Conservation (phyloP, 2,329 filamentous ascomycete species). For the Cladobotryum protrusum region DNA sequence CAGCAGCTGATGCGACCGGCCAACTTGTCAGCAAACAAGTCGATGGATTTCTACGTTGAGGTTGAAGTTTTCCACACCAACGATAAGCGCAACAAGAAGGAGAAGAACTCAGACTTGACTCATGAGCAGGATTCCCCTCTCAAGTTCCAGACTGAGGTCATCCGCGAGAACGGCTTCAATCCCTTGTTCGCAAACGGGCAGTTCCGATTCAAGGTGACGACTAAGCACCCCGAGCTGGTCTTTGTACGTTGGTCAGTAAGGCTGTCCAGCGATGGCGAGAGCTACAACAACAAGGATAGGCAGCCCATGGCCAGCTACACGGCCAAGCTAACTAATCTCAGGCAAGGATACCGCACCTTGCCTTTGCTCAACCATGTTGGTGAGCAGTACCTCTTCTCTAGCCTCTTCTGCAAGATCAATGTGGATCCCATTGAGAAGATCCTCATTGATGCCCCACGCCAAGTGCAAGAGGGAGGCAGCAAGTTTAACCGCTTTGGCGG, state of each 20-base stretch:
- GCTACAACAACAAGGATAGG: constrained; percentile 49
- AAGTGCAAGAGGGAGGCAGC: constrained; percentile 32
- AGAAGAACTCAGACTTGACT: constrained; percentile 54
- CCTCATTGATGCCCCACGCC: constrained; percentile 45
- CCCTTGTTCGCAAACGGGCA: constrained; percentile 71
- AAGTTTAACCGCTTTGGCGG: constrained; percentile 52
- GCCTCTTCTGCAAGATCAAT: constrained; percentile 83
- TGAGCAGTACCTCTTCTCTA: constrained; percentile 91
- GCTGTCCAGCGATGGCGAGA: constrained; percentile 72
- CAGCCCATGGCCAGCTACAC: constrained; percentile 79
- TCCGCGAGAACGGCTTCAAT: constrained; percentile 88
- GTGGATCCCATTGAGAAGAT: constrained; percentile 53
- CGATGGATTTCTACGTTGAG: constrained; percentile 88
- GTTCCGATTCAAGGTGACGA: constrained; percentile 76
- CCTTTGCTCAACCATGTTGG: constrained; percentile 83
- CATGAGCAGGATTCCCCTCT: constrained; percentile 54
- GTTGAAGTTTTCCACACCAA: constrained; percentile 93
- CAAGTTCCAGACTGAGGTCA: constrained; percentile 71
- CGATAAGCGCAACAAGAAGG: constrained; percentile 84
- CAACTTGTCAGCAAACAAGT: constrained; percentile 62
- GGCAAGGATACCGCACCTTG: constrained; percentile 87
- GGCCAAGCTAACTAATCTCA: constrained; percentile 81
- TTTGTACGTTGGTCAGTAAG: constrained; percentile 92
- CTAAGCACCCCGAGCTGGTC: constrained; percentile 89
- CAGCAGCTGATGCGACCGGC: constrained; percentile 86